Evolutionary conservation across 2,329 filamentous ascomycete genomes (phyloP), one percentile per base, ranked within the genome.

Genomic region (Colletotrichum spaethianum): DNA sequence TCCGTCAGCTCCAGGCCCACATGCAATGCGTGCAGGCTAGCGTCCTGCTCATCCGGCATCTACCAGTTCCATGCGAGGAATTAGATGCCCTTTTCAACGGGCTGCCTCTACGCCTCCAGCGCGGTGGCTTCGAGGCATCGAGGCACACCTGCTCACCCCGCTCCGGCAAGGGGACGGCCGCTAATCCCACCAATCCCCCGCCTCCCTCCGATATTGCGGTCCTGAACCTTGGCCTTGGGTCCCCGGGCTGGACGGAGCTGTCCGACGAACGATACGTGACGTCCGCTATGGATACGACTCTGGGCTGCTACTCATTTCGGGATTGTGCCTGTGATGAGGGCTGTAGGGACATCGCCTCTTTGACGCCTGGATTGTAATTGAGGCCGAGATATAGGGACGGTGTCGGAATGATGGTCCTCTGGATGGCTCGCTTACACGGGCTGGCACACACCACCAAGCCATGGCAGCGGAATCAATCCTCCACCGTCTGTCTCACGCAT

Each of bases 121-220:
- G 31, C n/a, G 33, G 53, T 57, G 11, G 20, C 23, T 28, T 60
- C 8, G 38, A 31, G 36, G 56, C 26, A 52, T 52, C 42, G 42
- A 46, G 31, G n/a, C 28, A 18, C 11, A 16, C 20, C 18, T 42
- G 40, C 23, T 28, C 26, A 26, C 59, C 42, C 59, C 59, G 20
- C 59, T 62, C 40, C 63, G 42, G 33, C 42, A 48, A 23, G 40
- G 33, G 3, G 42, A 26, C 20, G 42, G 64, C 23, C 26, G 64
- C 46, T 26, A 67, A 67, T 67, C 65, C 65, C 65, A 67, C 65
- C 65, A 67, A 67, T 67, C 65, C 65, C 31, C 44, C 57, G 23
- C 14, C 48, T n/a, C 2, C 16, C 57, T 55, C 57, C 57, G 65
- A 63, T 55, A 67, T 62, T 63, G 38, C 48, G 48, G 56, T 44